Evolutionary conservation across 202 grass and related monocot species (phyloP), one percentile per base, ranked within the genome.

Genomic region (Dendrocalamus latiflorus): DNA sequence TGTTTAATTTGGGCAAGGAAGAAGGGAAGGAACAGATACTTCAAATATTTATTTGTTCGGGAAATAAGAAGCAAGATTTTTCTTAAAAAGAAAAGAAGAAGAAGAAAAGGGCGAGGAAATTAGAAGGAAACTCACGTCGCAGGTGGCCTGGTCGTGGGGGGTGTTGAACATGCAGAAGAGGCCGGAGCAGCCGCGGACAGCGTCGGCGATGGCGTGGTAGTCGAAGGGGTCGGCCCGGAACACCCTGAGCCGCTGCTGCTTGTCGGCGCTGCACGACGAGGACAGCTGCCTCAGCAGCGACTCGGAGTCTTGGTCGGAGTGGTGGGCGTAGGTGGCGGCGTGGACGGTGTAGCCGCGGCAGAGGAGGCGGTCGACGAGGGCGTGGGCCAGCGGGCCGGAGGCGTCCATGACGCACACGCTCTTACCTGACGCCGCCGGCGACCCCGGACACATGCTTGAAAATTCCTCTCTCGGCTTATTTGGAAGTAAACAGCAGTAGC

Each of bases 371-470:
- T 86, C 81, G 17, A 93, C 91, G 13, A 98, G 93, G 18, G 87
- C 79, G 44, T 51, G 76, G 57, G 83, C 89, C 1, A 98, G 87
- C 45, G 70, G 84, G 9, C 87, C 70, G 2, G 96, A 87, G 0
- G 96, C 93, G 88, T 98, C 96, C 87, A 98, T 86, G 12, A 98
- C 93, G 86, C 96, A 98, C 16, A 95, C 96, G 86, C 75, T 83
- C 87, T 98, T 56, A 63, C 80, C 78, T 68, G 74, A 71, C 4
- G 42, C 67, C 55, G 88, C 65, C 16, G 78, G 28, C n/a, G 90
- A 53, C 9, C 81, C 83, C 0, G 86, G 81, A 63, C 84, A 84
- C 86, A 79, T 82, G 9, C 76, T 8, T 49, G 0, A 30, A 1
- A 6, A 16, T 18, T 0, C 73, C 44, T 42, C 42, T 43, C 42